These are phyloP conservation scores for Acer yangbiense DNA, from an alignment of 345 rosid genomes.

Conservation along the genomic window DNA sequence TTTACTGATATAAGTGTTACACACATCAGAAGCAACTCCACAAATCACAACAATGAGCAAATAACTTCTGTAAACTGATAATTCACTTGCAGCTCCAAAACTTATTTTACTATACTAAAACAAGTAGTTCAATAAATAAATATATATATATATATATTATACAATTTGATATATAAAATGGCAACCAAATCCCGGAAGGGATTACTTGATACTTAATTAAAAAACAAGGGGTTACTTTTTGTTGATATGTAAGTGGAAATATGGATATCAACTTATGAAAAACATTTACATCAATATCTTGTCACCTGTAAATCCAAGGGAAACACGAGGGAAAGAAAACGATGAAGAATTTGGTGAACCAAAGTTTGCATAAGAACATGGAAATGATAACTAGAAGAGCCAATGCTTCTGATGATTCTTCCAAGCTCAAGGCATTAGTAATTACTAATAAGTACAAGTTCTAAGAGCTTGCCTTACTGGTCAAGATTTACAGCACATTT, in stretches of 20 bases:
- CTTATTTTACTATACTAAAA: background rate
- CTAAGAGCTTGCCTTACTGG: constrained; percentile 88
- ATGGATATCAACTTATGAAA: too few species aligned
- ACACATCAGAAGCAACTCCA: background rate
- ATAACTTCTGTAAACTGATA: background rate
- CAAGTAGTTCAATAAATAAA: background rate
- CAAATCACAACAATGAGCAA: background rate
- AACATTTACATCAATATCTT: too few species aligned
- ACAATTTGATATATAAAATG: background rate
- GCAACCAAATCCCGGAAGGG: background rate
- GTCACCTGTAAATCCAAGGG: constrained; percentile 52
- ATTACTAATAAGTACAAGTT: constrained; percentile 72
- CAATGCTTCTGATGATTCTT: constrained; percentile 38
- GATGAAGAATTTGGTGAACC: constrained; percentile 83
- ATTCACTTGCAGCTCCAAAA: background rate
- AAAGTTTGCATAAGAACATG: constrained; percentile 84
- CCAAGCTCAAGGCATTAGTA: constrained; percentile 63
- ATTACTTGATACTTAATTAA: too few species aligned
- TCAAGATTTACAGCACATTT: background rate
- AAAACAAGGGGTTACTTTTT: too few species aligned
- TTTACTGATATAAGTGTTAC: background rate
- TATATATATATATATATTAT: too few species aligned
- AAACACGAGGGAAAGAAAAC: constrained; percentile 65
- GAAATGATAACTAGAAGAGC: constrained; percentile 83
- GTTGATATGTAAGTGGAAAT: too few species aligned